These are phyloP conservation scores for Cryptosporidium muris DNA, from an alignment of 169 alveolate genomes.

Conservation along the genomic window DNA sequence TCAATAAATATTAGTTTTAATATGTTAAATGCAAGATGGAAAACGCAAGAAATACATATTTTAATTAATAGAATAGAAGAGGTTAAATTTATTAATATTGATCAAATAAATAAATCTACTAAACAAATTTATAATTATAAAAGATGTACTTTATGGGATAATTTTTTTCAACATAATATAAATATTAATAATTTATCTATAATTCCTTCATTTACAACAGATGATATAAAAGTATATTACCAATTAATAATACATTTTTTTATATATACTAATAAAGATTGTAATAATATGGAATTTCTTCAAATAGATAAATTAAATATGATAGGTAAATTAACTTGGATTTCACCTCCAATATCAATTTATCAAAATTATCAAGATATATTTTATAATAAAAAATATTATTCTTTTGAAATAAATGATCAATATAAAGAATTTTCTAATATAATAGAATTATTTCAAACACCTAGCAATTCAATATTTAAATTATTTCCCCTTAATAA, in stretches of 20 bases:
- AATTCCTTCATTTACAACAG: constrained; percentile 6
- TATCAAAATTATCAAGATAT: constrained; percentile 2
- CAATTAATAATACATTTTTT: constrained; percentile 40
- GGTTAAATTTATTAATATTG: background rate
- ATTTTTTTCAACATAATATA: constrained; percentile 40
- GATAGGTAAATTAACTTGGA: constrained; percentile 45
- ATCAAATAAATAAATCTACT: background rate
- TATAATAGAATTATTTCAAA: background rate
- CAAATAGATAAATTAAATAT: constrained; percentile 17
- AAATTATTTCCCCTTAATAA: background rate
- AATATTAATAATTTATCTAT: constrained; percentile 2
- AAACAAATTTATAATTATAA: constrained; percentile 14
- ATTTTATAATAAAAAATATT: background rate
- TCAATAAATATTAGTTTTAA: constrained; percentile 28
- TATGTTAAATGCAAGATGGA: constrained; percentile 22
- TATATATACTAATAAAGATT: constrained; percentile 8
- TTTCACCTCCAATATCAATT: constrained; percentile 16
- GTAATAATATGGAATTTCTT: constrained; percentile 3
- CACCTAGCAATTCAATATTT: background rate
- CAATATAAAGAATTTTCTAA: too few relatives aligned
- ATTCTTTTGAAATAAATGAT: background rate
- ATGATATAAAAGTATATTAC: constrained; percentile 4
- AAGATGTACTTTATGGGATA: constrained; percentile 64
- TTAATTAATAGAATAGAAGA: constrained; percentile 25
- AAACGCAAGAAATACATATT: constrained; percentile 52